Evolutionary conservation across 1,139 yeast species (phyloP).

Genomic region (Blastobotrys apis): DNA sequence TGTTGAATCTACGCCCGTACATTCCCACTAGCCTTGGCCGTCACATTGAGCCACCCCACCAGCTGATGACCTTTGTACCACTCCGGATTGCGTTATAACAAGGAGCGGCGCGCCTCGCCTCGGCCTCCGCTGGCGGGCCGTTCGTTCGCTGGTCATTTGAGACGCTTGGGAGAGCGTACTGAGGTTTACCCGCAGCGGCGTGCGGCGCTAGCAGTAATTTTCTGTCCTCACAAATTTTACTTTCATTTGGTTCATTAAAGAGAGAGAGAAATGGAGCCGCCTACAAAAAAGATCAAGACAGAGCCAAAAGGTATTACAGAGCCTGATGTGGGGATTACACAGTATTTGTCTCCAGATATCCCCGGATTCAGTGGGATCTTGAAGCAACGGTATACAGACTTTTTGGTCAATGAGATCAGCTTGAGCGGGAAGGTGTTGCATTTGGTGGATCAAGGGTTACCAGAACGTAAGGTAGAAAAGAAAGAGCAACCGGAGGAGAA

Average conservation of each 20-base stretch:
- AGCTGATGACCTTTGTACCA: too few relatives aligned
- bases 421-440: slow-evolving; percentile 66
- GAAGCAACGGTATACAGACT: slow-evolving; percentile 91
- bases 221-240: too few relatives aligned
- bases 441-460: slow-evolving; percentile 68
- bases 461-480: slow-evolving; percentile 44
- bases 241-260: too few relatives aligned
- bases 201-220: neutral
- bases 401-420: slow-evolving; percentile 84
- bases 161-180: too few relatives aligned
- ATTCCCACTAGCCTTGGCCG: too few relatives aligned
- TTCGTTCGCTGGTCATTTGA: too few relatives aligned
- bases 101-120: too few relatives aligned
- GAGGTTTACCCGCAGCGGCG: too few relatives aligned
- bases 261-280: slow-evolving; percentile 7
- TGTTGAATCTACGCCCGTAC: too few relatives aligned
- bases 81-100: too few relatives aligned
- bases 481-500: slow-evolving; percentile 46
- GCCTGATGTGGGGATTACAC: slow-evolving; percentile 79
- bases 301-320: slow-evolving; percentile 45
- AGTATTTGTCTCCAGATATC: slow-evolving; percentile 51
- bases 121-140: too few relatives aligned
- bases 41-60: too few relatives aligned
- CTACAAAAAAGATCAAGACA: slow-evolving; percentile 7
- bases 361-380: slow-evolving; percentile 73